A percentile compares a stretch with the other conserved stretches of the same genome.
phyloP scores from a whole-genome alignment of 73 alveolate genomes.

The Uronychia binucleata region DNA sequence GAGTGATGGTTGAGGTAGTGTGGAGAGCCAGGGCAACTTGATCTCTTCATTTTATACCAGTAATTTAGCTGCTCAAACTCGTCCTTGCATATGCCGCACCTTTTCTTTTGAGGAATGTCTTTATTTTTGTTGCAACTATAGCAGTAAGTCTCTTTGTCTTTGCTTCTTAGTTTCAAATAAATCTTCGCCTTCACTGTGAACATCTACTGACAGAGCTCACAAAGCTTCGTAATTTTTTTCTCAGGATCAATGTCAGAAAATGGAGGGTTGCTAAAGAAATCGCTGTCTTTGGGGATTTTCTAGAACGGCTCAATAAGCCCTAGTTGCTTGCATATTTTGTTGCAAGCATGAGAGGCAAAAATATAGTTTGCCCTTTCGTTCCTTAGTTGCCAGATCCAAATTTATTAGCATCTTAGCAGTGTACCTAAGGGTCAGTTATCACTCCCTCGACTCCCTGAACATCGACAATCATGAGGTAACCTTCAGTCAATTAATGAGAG shows the following conservation, averaged over 20 bases:
- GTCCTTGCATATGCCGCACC: no score
- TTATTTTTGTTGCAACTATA: no score
- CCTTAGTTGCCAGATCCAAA: conserved; percentile 69
- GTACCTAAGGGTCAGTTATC: conserved; percentile 61
- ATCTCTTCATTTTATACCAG: no score
- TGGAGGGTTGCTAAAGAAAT: background rate
- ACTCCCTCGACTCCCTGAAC: conserved; percentile 47
- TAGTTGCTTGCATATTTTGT: conserved; percentile 8
- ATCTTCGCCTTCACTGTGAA: no score
- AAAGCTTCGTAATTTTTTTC: background rate
- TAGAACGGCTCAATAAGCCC: background rate
- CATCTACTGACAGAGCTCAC: background rate
- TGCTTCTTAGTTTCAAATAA: no score
- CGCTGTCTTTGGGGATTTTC: background rate
- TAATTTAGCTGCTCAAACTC: no score
- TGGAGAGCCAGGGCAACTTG: no score
- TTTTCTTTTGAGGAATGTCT: no score
- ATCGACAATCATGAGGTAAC: conserved; percentile 55
- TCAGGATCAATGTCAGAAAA: background rate
- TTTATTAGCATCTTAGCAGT: conserved; percentile 35
- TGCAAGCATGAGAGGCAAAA: conserved; percentile 62
- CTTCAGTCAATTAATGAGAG: conserved; percentile 56
- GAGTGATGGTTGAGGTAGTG: no score
- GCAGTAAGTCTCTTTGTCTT: no score
- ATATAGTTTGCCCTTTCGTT: conserved; percentile 33